Conservation (phyloP, 1,139 yeast species). For the Sugiyamaella paludigena region DNA sequence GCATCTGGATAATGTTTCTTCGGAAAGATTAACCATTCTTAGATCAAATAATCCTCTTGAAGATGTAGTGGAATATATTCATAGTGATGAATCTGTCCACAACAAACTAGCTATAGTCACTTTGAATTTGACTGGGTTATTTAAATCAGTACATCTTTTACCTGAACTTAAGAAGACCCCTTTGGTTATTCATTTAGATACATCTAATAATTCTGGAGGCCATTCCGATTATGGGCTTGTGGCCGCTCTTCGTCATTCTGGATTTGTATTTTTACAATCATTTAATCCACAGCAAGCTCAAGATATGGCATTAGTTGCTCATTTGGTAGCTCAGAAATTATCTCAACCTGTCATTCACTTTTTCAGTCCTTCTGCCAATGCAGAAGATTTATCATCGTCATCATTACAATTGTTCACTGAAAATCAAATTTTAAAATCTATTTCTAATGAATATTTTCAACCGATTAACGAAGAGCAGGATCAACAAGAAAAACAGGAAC, state of each 20-base stretch:
- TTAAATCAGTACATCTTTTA: constrained; percentile 60
- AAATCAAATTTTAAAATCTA: neutral
- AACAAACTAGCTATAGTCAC: constrained; percentile 34
- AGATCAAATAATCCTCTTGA: constrained; percentile 52
- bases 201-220: constrained; percentile 29
- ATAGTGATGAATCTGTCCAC: constrained; percentile 10
- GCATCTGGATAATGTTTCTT: constrained; percentile 24
- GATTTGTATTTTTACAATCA: constrained; percentile 63
- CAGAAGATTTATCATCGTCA: constrained; percentile 10
- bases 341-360: constrained; percentile 68
- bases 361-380: constrained; percentile 29
- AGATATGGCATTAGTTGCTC: constrained; percentile 54
- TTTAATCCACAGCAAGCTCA: constrained; percentile 54
- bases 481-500: neutral
- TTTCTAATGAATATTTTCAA: neutral
- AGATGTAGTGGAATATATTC: constrained; percentile 37
- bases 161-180: constrained; percentile 46
- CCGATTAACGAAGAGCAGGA: neutral
- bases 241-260: constrained; percentile 68
- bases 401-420: constrained; percentile 1
- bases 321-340: constrained; percentile 51
- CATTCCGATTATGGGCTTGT: constrained; percentile 58
- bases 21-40: constrained; percentile 36
- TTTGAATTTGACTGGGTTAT: constrained; percentile 53
- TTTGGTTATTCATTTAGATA: constrained; percentile 60